These are phyloP conservation scores for Flagelloscypha sp. DNA, from an alignment of 768 basidiomycete species.

Conservation along the genomic window DNA sequence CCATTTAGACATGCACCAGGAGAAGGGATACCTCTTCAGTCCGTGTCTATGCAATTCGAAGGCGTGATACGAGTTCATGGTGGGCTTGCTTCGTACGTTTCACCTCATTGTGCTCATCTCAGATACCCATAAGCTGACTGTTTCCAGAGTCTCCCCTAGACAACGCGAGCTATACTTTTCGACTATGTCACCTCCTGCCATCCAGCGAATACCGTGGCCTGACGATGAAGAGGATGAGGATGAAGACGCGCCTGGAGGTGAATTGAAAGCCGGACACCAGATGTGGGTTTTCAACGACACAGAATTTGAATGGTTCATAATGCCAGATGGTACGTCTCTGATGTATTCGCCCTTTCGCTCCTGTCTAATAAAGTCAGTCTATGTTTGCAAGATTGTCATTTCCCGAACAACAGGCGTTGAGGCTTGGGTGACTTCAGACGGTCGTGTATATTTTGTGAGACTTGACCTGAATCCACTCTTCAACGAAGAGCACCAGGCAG, in stretches of 20 bases:
- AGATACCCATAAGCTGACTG: conserved; percentile 4
- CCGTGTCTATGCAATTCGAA: conserved; percentile 65
- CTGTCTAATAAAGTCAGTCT: conserved; percentile 35
- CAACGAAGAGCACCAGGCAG: conserved; percentile 17
- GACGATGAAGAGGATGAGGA: conserved; percentile 33
- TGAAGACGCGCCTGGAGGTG: conserved; percentile 22
- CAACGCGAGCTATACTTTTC: conserved; percentile 65
- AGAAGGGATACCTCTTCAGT: conserved; percentile 64
- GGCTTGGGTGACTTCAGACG: conserved; percentile 82
- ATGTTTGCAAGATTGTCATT: conserved; percentile 54
- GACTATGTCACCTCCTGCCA: conserved; percentile 61
- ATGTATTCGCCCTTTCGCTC: too few species aligned
- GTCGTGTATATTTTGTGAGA: conserved; percentile 71
- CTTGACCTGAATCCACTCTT: conserved; percentile 26
- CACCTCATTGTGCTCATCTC: not conserved
- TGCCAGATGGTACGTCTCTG: conserved; percentile 50
- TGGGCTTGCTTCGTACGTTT: conserved; percentile 52
- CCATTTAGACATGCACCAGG: conserved; percentile 69
- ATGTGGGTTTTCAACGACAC: conserved; percentile 64
- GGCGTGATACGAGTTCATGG: conserved; percentile 79
- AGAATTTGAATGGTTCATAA: conserved; percentile 68
- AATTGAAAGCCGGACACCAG: conserved; percentile 46
- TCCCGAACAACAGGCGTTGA: conserved; percentile 56
- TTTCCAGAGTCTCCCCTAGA: conserved; percentile 63
- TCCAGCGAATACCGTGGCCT: conserved; percentile 86